Evolutionary conservation across 257 asterid genomes (phyloP).

Genomic region (Solanum tacnaense): DNA sequence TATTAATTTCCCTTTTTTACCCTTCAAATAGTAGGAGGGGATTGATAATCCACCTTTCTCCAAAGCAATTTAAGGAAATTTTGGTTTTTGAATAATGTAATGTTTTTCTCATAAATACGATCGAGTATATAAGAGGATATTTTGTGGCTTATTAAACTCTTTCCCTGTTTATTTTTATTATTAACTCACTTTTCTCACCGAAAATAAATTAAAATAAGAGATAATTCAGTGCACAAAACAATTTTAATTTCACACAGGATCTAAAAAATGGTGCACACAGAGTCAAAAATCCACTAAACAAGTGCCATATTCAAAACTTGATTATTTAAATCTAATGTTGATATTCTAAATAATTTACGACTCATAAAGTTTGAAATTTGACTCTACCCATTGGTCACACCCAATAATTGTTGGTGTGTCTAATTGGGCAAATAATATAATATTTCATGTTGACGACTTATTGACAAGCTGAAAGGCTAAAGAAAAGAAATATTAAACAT

Average conservation of each 20-base stretch:
- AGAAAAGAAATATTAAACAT: neutral
- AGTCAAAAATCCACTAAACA: neutral
- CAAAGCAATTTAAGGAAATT: neutral
- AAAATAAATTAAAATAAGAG: no score
- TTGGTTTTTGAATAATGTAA: neutral
- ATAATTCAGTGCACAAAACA: neutral
- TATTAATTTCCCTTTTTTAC: neutral
- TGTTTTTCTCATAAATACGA: neutral
- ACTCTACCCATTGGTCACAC: neutral
- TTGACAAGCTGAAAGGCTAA: neutral
- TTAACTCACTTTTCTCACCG: no score
- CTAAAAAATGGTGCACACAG: neutral
- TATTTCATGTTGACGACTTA: neutral
- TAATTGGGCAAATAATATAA: neutral
- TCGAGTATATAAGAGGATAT: neutral
- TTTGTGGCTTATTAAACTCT: neutral
- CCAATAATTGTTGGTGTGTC: neutral
- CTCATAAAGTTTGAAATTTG: neutral
- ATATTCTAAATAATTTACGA: neutral
- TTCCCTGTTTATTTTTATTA: neutral
- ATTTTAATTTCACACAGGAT: neutral
- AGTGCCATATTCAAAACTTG: neutral
- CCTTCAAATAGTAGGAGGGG: neutral
- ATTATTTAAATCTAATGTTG: neutral
- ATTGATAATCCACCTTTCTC: neutral